Conservation (phyloP, 108 stramenopile genomes). For the Schizochytrium sp. region DNA sequence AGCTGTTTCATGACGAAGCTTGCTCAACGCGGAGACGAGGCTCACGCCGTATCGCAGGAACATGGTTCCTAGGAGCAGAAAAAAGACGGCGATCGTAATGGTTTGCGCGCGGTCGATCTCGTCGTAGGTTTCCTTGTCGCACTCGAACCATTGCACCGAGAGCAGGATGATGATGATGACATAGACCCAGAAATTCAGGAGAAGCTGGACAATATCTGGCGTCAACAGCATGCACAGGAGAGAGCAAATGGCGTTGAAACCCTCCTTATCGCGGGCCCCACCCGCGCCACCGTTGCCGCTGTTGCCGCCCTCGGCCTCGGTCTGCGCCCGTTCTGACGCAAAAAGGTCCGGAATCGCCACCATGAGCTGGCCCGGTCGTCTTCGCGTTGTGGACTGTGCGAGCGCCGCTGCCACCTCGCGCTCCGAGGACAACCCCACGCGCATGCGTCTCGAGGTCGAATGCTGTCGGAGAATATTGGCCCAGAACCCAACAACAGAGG, state of each 20-base stretch:
- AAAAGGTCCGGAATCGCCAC: not conserved
- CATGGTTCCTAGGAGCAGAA: not conserved
- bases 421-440: not conserved
- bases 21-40: not conserved
- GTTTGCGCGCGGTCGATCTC: not conserved
- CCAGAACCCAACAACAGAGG: not conserved
- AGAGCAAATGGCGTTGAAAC: conserved; percentile 6
- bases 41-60: not conserved
- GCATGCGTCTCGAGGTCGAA: not conserved
- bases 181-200: conserved; percentile 15
- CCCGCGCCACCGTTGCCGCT: not conserved
- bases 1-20: not conserved
- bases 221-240: not conserved
- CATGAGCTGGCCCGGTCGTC: not conserved
- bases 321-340: not conserved
- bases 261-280: not conserved
- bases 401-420: not conserved
- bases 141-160: not conserved
- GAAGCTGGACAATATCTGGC: not conserved
- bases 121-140: not conserved
- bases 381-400: not conserved
- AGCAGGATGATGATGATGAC: not conserved
- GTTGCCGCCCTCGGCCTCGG: not conserved
- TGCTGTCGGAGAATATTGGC: not conserved
- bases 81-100: not conserved